Percentiles rank a stretch among this genome's conserved stretches.
phyloP scores from a whole-genome alignment of 306 rosid species.

The Alnus glutinosa region DNA sequence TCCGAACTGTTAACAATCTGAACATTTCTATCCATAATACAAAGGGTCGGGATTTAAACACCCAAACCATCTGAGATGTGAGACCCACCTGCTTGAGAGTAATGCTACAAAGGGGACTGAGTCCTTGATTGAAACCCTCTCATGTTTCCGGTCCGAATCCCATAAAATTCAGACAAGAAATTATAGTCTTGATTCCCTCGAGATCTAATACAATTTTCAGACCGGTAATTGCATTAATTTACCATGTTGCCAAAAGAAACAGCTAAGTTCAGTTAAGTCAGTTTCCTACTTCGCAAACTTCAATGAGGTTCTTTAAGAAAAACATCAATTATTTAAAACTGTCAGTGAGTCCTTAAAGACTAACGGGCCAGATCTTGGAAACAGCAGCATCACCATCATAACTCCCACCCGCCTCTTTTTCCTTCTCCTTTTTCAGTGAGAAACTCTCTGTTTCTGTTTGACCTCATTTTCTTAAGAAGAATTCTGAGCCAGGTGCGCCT shows the following conservation, averaged over 20 bases:
- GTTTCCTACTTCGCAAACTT: constrained; percentile 22
- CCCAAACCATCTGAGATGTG: too few species aligned
- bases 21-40: too few species aligned
- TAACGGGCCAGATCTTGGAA: constrained; percentile 28
- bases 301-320: neutral
- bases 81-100: too few species aligned
- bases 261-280: constrained; percentile 24
- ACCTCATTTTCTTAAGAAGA: neutral
- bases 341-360: constrained; percentile 8
- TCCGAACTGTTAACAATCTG: too few species aligned
- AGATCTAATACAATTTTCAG: too few species aligned
- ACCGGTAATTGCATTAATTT: too few species aligned
- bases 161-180: too few species aligned
- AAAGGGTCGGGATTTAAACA: too few species aligned
- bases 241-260: neutral
- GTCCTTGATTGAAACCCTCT: too few species aligned
- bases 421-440: neutral
- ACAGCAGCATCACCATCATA: constrained; percentile 19
- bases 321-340: constrained; percentile 6
- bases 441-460: neutral
- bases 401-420: constrained; percentile 12
- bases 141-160: too few species aligned
- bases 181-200: too few species aligned
- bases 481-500: constrained; percentile 18
- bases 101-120: too few species aligned